Conservation (phyloP, 2,329 filamentous ascomycete species). For the Conoideocrella luteorostrata region DNA sequence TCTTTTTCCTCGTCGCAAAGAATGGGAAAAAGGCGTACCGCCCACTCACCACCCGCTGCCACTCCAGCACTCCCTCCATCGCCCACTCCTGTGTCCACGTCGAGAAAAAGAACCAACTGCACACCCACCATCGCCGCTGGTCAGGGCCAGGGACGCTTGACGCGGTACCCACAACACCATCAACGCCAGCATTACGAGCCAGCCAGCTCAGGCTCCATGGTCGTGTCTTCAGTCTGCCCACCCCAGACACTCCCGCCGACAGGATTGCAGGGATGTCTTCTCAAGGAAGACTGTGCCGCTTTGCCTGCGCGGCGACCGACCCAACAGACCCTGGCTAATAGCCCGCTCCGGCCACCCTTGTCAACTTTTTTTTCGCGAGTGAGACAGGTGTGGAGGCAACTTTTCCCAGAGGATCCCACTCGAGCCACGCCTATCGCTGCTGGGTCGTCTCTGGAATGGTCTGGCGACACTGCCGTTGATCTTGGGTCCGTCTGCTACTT, state of each 20-base stretch:
- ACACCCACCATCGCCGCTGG: conserved; percentile 6
- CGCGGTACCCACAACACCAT: conserved; percentile 8
- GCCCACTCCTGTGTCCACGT: neutral
- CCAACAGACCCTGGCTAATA: conserved; percentile 12
- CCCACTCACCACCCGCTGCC: no score
- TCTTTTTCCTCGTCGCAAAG: neutral
- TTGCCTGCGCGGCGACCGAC: conserved; percentile 7
- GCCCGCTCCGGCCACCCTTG: conserved; percentile 20
- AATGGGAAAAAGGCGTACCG: neutral
- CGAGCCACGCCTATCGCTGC: conserved; percentile 12
- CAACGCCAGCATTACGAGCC: conserved; percentile 6
- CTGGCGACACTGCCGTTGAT: conserved; percentile 28
- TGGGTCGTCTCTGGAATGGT: conserved; percentile 9
- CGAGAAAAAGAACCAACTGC: neutral
- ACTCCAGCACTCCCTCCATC: neutral
- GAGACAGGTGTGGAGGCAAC: conserved; percentile 40
- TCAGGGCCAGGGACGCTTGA: conserved; percentile 8
- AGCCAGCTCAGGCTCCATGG: conserved; percentile 10
- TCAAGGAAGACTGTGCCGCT: conserved; percentile 9
- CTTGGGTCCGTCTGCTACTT: conserved; percentile 39
- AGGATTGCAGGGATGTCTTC: conserved; percentile 8
- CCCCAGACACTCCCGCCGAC: conserved; percentile 9
- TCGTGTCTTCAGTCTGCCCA: conserved; percentile 10
- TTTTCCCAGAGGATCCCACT: conserved; percentile 13
- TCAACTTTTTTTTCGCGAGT: conserved; percentile 41